Evolutionary conservation across 2,329 filamentous ascomycete genomes (phyloP).

Genomic region (Chaetomiaceae sp.): DNA sequence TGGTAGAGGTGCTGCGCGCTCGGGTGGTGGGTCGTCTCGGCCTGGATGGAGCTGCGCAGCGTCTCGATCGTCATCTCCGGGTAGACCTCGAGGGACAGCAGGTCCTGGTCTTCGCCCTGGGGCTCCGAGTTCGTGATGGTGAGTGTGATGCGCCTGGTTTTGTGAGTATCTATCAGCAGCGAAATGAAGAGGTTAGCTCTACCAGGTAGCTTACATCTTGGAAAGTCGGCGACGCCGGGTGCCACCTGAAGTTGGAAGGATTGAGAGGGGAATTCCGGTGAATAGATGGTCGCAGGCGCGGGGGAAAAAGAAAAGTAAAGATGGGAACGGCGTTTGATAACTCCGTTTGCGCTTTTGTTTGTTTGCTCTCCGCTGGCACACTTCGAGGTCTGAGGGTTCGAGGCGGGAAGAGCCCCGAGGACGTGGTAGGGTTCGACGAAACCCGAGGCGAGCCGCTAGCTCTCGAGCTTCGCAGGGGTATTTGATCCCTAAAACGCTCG

Average conservation of each 20-base stretch:
- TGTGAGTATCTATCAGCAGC: neutral
- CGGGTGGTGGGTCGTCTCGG: constrained; percentile 70
- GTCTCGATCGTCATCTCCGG: constrained; percentile 78
- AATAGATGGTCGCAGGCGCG: neutral
- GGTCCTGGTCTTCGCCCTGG: constrained; percentile 59
- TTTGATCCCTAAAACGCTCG: neutral
- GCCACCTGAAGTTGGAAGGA: too few relatives aligned
- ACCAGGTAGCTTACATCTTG: constrained; percentile 18
- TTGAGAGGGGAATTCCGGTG: neutral
- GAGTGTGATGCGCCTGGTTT: constrained; percentile 77
- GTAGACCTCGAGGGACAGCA: constrained; percentile 78
- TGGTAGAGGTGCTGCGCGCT: constrained; percentile 80
- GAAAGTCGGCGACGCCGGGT: too few relatives aligned
- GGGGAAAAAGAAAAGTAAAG: too few relatives aligned
- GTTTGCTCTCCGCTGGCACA: neutral
- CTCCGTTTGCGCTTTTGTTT: neutral
- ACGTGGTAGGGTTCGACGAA: constrained; percentile 5
- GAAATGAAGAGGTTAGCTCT: neutral
- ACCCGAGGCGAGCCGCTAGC: constrained; percentile 18
- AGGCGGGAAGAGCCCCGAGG: constrained; percentile 1
- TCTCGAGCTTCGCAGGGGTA: constrained; percentile 6
- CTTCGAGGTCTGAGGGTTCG: constrained; percentile 1
- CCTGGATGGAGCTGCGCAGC: constrained; percentile 82
- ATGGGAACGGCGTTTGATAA: neutral
- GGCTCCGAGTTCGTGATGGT: constrained; percentile 73